Percentiles rank a stretch among this genome's conserved stretches.
These are phyloP conservation scores for Chimonanthus praecox DNA, from an alignment of 164 flowering plant genomes.

Conservation along the genomic window DNA sequence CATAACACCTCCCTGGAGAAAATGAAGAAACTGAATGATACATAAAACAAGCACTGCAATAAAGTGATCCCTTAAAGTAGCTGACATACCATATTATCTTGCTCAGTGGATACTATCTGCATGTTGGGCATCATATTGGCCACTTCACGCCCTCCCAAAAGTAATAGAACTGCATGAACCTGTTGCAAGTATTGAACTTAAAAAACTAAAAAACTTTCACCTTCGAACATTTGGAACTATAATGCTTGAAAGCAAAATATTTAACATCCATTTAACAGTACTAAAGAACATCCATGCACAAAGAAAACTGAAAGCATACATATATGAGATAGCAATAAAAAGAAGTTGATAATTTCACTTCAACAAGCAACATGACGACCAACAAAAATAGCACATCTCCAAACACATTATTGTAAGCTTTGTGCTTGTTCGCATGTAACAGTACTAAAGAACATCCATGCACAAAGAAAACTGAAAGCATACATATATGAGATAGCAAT, in stretches of 20 bases:
- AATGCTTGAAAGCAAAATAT: neutral
- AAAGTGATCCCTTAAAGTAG: neutral
- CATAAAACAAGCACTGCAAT: neutral
- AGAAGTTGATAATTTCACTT: no score
- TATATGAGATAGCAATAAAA: no score
- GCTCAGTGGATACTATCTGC: conserved; percentile 2
- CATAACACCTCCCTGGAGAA: conserved; percentile 15
- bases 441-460: no score
- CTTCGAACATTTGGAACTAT: neutral
- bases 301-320: no score
- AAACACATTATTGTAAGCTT: no score
- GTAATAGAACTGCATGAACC: conserved; percentile 21
- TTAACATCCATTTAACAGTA: no score
- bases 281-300: no score
- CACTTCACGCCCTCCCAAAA: conserved; percentile 20
- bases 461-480: no score
- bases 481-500: no score
- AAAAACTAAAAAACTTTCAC: neutral
- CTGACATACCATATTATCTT: conserved; percentile 6
- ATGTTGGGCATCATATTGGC: conserved; percentile 7
- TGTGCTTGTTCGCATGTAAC: no score
- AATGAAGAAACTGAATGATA: neutral
- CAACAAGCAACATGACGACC: no score
- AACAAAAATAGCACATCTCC: no score
- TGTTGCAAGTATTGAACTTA: conserved; percentile 1